phyloP scores from a whole-genome alignment of 2,329 filamentous ascomycete species.

The Stachybotrys chartarum region DNA sequence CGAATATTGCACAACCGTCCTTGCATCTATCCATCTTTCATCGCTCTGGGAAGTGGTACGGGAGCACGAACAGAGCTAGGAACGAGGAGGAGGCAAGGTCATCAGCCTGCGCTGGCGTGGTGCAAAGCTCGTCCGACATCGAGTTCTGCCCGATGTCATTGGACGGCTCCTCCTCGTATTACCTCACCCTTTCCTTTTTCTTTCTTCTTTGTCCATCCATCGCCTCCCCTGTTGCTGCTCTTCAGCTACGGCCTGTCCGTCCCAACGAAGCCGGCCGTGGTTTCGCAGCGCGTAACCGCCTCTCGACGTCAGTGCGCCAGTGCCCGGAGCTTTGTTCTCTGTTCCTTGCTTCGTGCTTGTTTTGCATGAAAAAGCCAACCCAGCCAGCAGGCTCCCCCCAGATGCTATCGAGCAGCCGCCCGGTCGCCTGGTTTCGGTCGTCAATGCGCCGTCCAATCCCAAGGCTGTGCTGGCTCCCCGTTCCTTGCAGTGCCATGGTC shows the following conservation, averaged over 20 bases:
- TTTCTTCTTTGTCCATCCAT: background rate
- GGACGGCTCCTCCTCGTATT: background rate
- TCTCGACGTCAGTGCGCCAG: no score
- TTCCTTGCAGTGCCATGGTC: background rate
- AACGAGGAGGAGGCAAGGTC: background rate
- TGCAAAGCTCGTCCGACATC: background rate
- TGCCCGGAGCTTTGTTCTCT: no score
- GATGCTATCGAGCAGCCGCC: no score
- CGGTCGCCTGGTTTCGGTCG: background rate
- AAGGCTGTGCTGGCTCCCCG: background rate
- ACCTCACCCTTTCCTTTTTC: background rate
- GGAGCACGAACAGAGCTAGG: background rate
- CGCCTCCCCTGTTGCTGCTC: no score
- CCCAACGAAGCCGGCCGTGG: no score
- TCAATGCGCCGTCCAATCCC: background rate
- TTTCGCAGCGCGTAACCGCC: no score
- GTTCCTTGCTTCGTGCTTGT: no score
- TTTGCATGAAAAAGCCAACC: no score
- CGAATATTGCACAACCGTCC: no score
- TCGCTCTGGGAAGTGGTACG: background rate
- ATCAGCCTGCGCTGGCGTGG: no score
- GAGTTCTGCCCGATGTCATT: background rate
- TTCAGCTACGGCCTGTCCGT: no score
- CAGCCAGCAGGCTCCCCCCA: no score
- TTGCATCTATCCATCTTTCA: background rate